Evolutionary conservation across 2,329 filamentous ascomycete genomes (phyloP).

Genomic region (Xylariaceae sp.): DNA sequence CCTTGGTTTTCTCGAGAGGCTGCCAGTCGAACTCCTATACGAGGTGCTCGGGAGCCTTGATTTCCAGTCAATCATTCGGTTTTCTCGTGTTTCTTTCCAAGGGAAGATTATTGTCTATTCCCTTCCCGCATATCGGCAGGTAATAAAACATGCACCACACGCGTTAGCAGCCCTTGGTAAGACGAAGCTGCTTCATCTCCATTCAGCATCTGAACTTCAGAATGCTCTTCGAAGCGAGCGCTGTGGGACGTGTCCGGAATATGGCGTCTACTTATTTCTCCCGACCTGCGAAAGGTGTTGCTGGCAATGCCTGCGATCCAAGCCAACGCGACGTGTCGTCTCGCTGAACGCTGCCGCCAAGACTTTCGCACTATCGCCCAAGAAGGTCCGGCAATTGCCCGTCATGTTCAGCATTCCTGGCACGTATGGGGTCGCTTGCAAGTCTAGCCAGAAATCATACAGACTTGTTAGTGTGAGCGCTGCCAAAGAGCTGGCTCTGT

Average conservation of each 20-base stretch:
- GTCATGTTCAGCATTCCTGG: constrained; percentile 9
- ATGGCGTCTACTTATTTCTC: constrained; percentile 9
- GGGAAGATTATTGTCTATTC: constrained; percentile 4
- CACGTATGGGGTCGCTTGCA: constrained; percentile 4
- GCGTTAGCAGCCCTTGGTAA: constrained; percentile 6
- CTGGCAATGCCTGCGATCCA: constrained; percentile 7
- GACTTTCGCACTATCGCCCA: constrained; percentile 7
- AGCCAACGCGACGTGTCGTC: constrained; percentile 7
- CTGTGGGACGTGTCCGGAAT: constrained; percentile 9
- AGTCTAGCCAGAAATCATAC: constrained; percentile 6
- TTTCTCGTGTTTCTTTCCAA: constrained; percentile 8
- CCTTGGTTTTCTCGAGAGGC: constrained; percentile 9
- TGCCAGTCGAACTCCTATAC: constrained; percentile 7
- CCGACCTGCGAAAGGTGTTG: constrained; percentile 11
- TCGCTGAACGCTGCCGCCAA: constrained; percentile 3
- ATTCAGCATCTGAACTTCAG: constrained; percentile 9
- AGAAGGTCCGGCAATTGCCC: constrained; percentile 7
- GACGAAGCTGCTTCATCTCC: constrained; percentile 7
- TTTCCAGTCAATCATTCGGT: constrained; percentile 4
- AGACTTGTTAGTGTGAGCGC: constrained; percentile 5
- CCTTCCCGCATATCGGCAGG: constrained; percentile 8
- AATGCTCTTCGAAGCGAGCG: constrained; percentile 8
- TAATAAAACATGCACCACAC: constrained; percentile 6
- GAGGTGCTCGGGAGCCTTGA: constrained; percentile 4
- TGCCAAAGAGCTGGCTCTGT: constrained; percentile 5